Base-by-base conservation (phyloP, 2,329 filamentous ascomycete genomes). In the Xylariaceae sp. region DNA sequence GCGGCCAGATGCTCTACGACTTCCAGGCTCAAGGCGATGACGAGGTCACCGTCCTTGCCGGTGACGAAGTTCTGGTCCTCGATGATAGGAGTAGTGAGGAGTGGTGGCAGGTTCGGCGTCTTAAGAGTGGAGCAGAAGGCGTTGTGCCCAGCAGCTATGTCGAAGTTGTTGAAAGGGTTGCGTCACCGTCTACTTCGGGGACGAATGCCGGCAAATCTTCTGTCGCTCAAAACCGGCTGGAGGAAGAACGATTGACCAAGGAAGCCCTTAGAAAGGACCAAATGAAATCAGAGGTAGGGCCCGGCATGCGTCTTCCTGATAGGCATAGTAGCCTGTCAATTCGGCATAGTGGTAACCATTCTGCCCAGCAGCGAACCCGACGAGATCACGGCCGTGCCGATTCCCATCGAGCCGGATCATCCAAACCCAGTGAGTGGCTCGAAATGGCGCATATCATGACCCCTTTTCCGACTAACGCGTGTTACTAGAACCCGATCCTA, bases 131-230 rank as follows among this genome's bases (percentile, higher is more conserved):
- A 56, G 93, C 90, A 63, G 89, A 96, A 69, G 93, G 93, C 32
- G 93, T 98, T 21, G 91, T 98, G 7, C 93, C 93, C 12, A 93
- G 90, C 72, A 95, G 89, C 67, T 98, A 97, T 61, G 85, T 98
- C 57, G 92, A 98, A 65, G 74, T 95, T 42, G 91, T 82, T 19
- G 89, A 88, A 44, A 78, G 79, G 11, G 66, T 84, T 20, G 65
- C 77, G 7, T 68, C 76, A 27, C 66, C 74, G 21, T 58, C 75
- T 32, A 70, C 74, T 10, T 47, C 63, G 10, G 81, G 82, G 6
- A 58, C 83, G 44, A 73, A 69, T 55, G 67, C 72, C 6, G 70
- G 71, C 38, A 71, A 62, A 60, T 89, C 87, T 6, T 79, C 77
- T 1, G 83, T 94, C 37, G 86, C 94, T 59, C 86, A 94, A 66